Percentiles rank a stretch among this genome's conserved stretches.
Conservation (phyloP, 1,139 yeast species). For the Candida frijolesensis region DNA sequence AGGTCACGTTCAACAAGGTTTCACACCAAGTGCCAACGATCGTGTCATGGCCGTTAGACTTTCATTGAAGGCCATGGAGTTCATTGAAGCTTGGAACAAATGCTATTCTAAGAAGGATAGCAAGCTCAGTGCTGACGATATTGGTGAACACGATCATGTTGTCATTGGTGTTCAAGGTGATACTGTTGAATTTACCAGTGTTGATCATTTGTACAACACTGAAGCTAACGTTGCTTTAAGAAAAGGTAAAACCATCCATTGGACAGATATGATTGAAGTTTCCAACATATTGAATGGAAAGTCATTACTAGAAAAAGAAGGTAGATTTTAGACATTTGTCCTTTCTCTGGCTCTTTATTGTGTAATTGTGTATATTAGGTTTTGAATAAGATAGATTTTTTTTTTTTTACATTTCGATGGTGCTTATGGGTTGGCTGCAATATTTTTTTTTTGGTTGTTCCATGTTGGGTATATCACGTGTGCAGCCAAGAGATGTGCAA, state of each 20-base stretch:
- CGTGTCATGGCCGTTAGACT: slow-evolving; percentile 71
- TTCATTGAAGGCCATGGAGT: slow-evolving; percentile 69
- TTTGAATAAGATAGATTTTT: neutral
- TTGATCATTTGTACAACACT: slow-evolving; percentile 54
- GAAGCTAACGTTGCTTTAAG: slow-evolving; percentile 64
- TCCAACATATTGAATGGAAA: slow-evolving; percentile 75
- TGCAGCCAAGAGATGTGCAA: too few relatives aligned
- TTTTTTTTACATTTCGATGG: neutral
- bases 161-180: slow-evolving; percentile 75
- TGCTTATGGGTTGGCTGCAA: too few relatives aligned
- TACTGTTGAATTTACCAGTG: slow-evolving; percentile 55
- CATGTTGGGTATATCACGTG: too few relatives aligned
- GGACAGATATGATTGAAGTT: slow-evolving; percentile 61
- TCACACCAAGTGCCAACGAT: slow-evolving; percentile 77
- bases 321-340: slow-evolving; percentile 1
- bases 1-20: slow-evolving; percentile 86
- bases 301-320: slow-evolving; percentile 44
- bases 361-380: neutral
- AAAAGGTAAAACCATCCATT: slow-evolving; percentile 68
- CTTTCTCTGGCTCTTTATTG: neutral
- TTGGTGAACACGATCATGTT: slow-evolving; percentile 40
- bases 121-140: slow-evolving; percentile 13
- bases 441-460: too few relatives aligned
- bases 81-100: slow-evolving; percentile 53
- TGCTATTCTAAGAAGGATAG: slow-evolving; percentile 11